A percentile compares a stretch with the other conserved stretches of the same genome.
Conservation (phyloP, 2,329 filamentous ascomycete genomes). For the Didymellaceae sp. region DNA sequence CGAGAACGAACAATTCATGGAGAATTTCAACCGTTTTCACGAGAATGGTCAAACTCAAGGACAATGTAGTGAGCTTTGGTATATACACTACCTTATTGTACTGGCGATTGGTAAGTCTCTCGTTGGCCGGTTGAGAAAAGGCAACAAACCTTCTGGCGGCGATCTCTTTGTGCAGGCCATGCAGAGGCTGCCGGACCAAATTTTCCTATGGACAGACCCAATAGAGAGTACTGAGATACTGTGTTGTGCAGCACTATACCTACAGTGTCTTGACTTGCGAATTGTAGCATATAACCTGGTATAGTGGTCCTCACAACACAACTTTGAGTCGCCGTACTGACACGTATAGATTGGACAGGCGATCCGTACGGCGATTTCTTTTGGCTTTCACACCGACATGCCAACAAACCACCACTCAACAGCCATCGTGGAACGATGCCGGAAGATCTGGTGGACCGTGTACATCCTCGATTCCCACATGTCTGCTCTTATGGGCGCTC, state of each 20-base stretch:
- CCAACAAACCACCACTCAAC: background rate
- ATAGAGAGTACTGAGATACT: background rate
- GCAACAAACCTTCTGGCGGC: background rate
- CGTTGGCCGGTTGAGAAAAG: background rate
- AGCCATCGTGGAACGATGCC: background rate
- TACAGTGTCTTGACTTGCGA: background rate
- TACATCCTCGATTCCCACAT: conserved; percentile 3
- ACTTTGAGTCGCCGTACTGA: background rate
- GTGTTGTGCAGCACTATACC: background rate
- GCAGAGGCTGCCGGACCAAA: conserved; percentile 1
- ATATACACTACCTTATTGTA: background rate
- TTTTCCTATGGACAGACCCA: background rate
- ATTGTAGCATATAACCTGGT: background rate
- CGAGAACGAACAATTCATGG: background rate
- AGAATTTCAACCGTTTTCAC: background rate
- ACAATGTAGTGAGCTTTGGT: background rate
- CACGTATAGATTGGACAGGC: background rate
- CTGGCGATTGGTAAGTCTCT: background rate
- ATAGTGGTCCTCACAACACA: background rate
- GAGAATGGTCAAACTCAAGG: background rate
- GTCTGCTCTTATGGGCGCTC: conserved; percentile 1
- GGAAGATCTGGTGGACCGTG: conserved; percentile 1
- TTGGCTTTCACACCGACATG: conserved; percentile 2
- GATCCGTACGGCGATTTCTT: conserved; percentile 1
- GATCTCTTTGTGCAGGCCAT: conserved; percentile 1